These are phyloP conservation scores for Apophysomyces trapeziformis DNA, from an alignment of 371 early-diverging fungal genomes.

Conservation along the genomic window DNA sequence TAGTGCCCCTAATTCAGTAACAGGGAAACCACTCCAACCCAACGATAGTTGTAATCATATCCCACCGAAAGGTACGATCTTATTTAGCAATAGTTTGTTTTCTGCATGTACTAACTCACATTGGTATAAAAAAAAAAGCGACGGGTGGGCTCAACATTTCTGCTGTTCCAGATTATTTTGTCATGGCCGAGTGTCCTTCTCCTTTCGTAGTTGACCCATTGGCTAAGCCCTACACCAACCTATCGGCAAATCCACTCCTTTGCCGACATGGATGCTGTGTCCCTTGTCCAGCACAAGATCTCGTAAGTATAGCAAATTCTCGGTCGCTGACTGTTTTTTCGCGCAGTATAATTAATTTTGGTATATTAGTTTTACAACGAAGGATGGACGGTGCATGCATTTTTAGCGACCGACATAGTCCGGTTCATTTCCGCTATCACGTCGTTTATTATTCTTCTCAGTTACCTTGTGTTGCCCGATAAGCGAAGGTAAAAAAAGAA, in stretches of 20 bases:
- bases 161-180: constrained; percentile 32
- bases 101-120: constrained; percentile 18
- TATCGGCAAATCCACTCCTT: constrained; percentile 18
- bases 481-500: constrained; percentile 43
- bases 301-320: constrained; percentile 32
- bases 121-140: background rate
- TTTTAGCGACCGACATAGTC: constrained; percentile 53
- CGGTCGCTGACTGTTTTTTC: constrained; percentile 31
- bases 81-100: background rate
- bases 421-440: constrained; percentile 57
- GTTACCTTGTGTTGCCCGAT: constrained; percentile 63
- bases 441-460: constrained; percentile 56
- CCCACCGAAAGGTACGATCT: constrained; percentile 21
- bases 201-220: constrained; percentile 45
- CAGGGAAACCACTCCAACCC: constrained; percentile 39
- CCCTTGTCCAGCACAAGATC: constrained; percentile 48
- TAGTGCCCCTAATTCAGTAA: constrained; percentile 27
- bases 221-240: constrained; percentile 24
- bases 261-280: constrained; percentile 47
- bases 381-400: constrained; percentile 50
- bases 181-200: constrained; percentile 39
- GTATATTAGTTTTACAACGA: constrained; percentile 47
- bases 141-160: constrained; percentile 23
- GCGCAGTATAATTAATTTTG: constrained; percentile 17
- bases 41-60: constrained; percentile 47